These are phyloP conservation scores for Psilocybe tampanensis DNA, from an alignment of 768 basidiomycete genomes.

Conservation along the genomic window DNA sequence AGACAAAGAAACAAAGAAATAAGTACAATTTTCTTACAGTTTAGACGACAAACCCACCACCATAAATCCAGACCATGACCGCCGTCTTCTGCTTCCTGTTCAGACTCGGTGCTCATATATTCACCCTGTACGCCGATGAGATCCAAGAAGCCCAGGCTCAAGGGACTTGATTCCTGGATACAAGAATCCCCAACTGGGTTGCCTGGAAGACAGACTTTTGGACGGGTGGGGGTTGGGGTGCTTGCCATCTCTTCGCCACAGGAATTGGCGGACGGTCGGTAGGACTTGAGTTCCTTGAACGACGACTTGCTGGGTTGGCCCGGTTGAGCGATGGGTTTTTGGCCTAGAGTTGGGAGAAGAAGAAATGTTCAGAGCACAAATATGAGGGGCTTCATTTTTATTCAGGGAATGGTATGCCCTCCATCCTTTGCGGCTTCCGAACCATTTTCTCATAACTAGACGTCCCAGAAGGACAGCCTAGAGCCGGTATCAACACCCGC, in stretches of 20 bases:
- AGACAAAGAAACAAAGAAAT: too few relatives aligned
- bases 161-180: constrained; percentile 20
- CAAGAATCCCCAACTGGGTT: constrained; percentile 29
- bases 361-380: too few relatives aligned
- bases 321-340: constrained; percentile 2
- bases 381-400: not conserved
- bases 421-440: too few relatives aligned
- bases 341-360: not conserved
- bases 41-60: constrained; percentile 36
- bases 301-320: constrained; percentile 29
- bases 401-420: not conserved
- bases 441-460: too few relatives aligned
- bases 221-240: constrained; percentile 21
- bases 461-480: too few relatives aligned
- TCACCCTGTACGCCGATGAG: constrained; percentile 27
- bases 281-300: constrained; percentile 27
- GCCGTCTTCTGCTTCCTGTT: constrained; percentile 32
- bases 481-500: not conserved
- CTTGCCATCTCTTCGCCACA: constrained; percentile 29
- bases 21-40: constrained; percentile 26
- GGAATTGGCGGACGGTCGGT: constrained; percentile 31
- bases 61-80: constrained; percentile 37
- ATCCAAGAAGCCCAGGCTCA: constrained; percentile 17
- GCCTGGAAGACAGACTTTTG: constrained; percentile 21
- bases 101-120: constrained; percentile 36